Percentiles rank a stretch among this genome's conserved stretches.
Conservation (phyloP, 352 stramenopile species). For the Thalassiosira livingstoniorum region DNA sequence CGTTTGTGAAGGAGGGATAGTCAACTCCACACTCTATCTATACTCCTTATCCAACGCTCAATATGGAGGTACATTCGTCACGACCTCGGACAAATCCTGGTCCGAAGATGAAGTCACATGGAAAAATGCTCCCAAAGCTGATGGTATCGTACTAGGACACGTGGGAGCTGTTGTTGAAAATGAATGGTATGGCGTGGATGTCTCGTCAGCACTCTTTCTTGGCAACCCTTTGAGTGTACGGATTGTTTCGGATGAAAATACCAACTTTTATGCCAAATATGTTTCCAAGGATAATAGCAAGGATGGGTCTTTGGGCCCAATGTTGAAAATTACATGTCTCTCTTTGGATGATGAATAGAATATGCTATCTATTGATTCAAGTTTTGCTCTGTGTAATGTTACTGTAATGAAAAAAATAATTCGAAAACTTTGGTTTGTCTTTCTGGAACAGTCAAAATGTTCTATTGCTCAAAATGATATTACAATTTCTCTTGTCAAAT, state of each 20-base stretch:
- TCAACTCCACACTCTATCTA: conserved; percentile 21
- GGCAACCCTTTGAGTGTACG: conserved; percentile 37
- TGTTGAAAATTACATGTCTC: conserved; percentile 37
- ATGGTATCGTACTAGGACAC: conserved; percentile 39
- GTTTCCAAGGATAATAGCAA: conserved; percentile 32
- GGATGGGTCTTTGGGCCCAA: conserved; percentile 28
- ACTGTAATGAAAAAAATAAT: too few relatives aligned
- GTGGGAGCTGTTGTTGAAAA: conserved; percentile 28
- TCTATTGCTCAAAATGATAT: too few relatives aligned
- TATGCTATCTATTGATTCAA: too few relatives aligned
- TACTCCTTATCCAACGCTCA: conserved; percentile 24
- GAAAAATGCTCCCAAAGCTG: conserved; percentile 28
- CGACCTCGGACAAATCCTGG: conserved; percentile 30
- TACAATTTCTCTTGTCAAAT: too few relatives aligned
- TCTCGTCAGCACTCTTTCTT: conserved; percentile 34
- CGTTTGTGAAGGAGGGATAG: conserved; percentile 21
- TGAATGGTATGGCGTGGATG: conserved; percentile 44
- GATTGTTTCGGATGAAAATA: conserved; percentile 12
- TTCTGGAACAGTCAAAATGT: too few relatives aligned
- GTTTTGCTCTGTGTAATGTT: too few relatives aligned
- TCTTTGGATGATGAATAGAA: conserved; percentile 15
- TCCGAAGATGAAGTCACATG: conserved; percentile 31
- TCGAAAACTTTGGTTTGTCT: too few relatives aligned
- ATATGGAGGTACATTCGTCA: conserved; percentile 41
- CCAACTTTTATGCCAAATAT: conserved; percentile 30